Percentiles rank a stretch among this genome's conserved stretches.
These are phyloP conservation scores for Solanum tarijense DNA, from an alignment of 257 asterid species.

Conservation along the genomic window DNA sequence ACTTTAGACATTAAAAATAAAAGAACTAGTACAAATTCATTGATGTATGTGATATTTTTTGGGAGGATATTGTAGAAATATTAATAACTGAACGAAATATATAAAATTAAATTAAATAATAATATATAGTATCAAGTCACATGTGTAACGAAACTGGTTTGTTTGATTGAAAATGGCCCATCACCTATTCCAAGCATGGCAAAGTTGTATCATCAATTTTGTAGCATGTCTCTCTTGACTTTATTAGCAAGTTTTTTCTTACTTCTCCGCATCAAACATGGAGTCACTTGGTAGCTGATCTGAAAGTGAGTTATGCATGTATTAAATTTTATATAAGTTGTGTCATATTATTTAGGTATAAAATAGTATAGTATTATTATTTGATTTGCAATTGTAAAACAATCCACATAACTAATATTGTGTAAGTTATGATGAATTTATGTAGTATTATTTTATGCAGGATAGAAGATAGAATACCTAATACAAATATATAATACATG, in stretches of 20 bases:
- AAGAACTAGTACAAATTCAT: neutral
- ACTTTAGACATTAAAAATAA: neutral
- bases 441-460: too few species aligned
- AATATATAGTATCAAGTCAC: neutral
- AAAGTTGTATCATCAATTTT: neutral
- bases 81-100: neutral
- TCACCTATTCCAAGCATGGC: slow-evolving; percentile 6
- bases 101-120: neutral
- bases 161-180: slow-evolving; percentile 13
- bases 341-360: neutral
- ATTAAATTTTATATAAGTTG: neutral
- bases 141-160: neutral
- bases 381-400: neutral
- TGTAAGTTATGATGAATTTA: neutral
- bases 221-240: neutral
- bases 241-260: neutral
- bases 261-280: neutral
- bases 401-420: too few species aligned
- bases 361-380: fast-evolving
- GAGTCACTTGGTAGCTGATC: fast-evolving
- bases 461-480: neutral
- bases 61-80: neutral
- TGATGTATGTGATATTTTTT: neutral
- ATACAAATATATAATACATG: neutral
- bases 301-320: neutral